Evolutionary conservation across 441 rosid genomes (phyloP).

Genomic region (Erysimum pusillum): DNA sequence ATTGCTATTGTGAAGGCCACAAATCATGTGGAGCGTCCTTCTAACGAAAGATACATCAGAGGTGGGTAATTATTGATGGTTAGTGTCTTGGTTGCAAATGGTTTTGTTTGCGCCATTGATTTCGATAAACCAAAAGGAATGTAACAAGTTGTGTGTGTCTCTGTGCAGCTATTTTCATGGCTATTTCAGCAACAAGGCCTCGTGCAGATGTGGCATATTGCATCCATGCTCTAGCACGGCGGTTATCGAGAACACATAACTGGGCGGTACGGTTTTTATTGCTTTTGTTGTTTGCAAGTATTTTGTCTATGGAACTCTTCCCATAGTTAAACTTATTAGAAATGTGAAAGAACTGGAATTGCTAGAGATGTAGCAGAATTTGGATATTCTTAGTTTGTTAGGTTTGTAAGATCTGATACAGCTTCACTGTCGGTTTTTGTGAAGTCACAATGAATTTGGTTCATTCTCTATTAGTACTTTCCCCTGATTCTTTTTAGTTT

Average conservation of each 20-base stretch:
- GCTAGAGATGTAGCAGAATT: background rate
- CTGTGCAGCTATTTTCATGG: constrained; percentile 84
- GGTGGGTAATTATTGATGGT: constrained; percentile 54
- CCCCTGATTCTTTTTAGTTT: background rate
- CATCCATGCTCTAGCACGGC: constrained; percentile 86
- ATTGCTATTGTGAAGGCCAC: constrained; percentile 93
- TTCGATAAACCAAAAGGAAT: background rate
- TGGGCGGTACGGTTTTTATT: constrained; percentile 75
- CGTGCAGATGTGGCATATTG: constrained; percentile 99
- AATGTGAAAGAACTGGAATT: background rate
- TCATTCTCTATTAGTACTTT: background rate
- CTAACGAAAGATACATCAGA: constrained; percentile 87
- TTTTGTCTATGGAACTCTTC: background rate
- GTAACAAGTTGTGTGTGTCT: constrained; percentile 10
- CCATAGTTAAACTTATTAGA: background rate
- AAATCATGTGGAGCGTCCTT: constrained; percentile 89
- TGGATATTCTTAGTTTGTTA: constrained; percentile 1
- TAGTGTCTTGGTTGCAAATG: constrained; percentile 16
- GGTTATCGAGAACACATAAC: constrained; percentile 88
- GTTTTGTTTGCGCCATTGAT: background rate
- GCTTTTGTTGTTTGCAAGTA: constrained; percentile 13
- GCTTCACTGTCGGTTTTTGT: background rate
- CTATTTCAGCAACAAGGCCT: constrained; percentile 96
- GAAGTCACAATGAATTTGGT: background rate
- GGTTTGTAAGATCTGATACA: background rate